phyloP scores from a whole-genome alignment of 2,329 filamentous ascomycete genomes.

The Ceratocystiopsis brevicomis region DNA sequence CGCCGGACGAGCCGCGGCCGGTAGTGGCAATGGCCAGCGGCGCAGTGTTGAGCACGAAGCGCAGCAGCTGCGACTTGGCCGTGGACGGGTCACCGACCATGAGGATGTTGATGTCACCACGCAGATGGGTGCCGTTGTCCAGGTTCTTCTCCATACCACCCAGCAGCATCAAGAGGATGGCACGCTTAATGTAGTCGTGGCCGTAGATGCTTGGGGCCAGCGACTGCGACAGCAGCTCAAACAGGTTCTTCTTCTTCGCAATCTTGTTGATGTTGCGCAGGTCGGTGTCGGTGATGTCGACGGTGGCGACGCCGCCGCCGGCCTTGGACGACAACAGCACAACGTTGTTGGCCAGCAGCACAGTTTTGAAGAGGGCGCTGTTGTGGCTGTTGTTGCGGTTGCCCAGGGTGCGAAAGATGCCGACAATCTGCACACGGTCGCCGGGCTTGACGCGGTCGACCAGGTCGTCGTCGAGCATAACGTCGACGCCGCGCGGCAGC shows the following conservation, averaged over 20 bases:
- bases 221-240: slow-evolving; percentile 83
- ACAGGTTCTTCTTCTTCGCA: slow-evolving; percentile 81
- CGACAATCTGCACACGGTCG: slow-evolving; percentile 91
- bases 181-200: slow-evolving; percentile 95
- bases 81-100: slow-evolving; percentile 99
- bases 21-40: slow-evolving; percentile 94
- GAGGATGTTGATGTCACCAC: slow-evolving; percentile 96
- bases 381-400: slow-evolving; percentile 77
- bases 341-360: slow-evolving; percentile 86
- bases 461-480: slow-evolving; percentile 89
- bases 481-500: slow-evolving; percentile 84
- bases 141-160: slow-evolving; percentile 97
- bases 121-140: slow-evolving; percentile 90
- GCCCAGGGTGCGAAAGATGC: slow-evolving; percentile 81
- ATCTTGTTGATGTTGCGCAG: slow-evolving; percentile 98
- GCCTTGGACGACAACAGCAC: slow-evolving; percentile 92
- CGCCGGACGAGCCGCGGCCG: slow-evolving; percentile 86
- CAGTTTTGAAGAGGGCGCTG: slow-evolving; percentile 84
- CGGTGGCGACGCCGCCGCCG: slow-evolving; percentile 79
- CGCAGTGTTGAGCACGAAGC: slow-evolving; percentile 93
- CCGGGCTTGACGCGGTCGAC: slow-evolving; percentile 91
- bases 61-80: slow-evolving; percentile 91
- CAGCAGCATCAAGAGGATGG: slow-evolving; percentile 83
- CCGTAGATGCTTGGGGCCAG: slow-evolving; percentile 92
- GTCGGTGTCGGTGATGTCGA: slow-evolving; percentile 85